Conservation (phyloP, 441 rosid genomes). For the Geranium incanum region DNA sequence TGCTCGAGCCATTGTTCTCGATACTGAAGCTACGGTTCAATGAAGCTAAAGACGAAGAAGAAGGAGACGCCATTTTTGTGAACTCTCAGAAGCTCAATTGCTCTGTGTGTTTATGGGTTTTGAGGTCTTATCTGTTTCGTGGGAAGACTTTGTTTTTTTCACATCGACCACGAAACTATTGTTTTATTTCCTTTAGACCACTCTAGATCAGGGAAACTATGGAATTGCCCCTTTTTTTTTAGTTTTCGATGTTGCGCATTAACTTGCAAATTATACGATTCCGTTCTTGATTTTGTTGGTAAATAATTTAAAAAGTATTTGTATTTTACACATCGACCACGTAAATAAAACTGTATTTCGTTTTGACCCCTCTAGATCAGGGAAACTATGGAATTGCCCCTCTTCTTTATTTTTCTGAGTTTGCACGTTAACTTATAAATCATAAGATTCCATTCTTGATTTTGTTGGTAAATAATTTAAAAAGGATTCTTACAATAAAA, state of each 20-base stretch:
- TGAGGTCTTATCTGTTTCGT: conserved; percentile 11
- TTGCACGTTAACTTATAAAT: background rate
- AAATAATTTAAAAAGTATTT: background rate
- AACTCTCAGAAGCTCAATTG: background rate
- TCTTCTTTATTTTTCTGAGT: background rate
- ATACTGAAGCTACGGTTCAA: background rate
- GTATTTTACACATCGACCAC: background rate
- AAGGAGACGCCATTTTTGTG: background rate
- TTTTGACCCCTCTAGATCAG: background rate
- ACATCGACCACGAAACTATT: background rate
- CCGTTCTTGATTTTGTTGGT: too few species aligned
- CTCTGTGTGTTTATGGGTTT: conserved; percentile 8
- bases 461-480: too few species aligned
- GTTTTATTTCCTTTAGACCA: background rate
- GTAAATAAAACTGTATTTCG: background rate
- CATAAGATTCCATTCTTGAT: too few species aligned
- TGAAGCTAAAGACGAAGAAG: background rate
- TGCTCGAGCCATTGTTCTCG: conserved; percentile 17
- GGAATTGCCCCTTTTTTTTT: background rate
- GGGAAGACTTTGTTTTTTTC: background rate
- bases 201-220: background rate
- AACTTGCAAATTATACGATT: background rate
- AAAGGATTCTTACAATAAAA: background rate
- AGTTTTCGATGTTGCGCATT: too few species aligned
- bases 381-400: background rate